Percentiles rank a stretch among this genome's conserved stretches.
Conservation (phyloP, 208 protist species). For the Leishmania braziliensis region DNA sequence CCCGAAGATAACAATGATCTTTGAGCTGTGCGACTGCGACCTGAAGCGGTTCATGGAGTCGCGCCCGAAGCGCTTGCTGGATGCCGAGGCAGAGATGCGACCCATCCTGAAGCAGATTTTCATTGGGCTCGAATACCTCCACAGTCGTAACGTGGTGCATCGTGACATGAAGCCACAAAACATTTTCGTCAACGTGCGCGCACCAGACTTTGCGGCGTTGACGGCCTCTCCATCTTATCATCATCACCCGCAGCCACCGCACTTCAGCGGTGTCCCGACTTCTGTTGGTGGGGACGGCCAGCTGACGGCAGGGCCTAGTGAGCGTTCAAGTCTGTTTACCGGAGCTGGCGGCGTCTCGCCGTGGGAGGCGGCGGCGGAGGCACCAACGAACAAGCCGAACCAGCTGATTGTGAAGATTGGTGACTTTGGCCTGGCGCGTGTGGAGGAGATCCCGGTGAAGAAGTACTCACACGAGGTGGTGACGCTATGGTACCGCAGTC, state of each 20-base stretch:
- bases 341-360: constrained; percentile 9
- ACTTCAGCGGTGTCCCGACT: not conserved
- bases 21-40: constrained; percentile 97
- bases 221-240: constrained; percentile 19
- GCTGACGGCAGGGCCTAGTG: not conserved
- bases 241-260: constrained; percentile 2
- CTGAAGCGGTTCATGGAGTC: constrained; percentile 96
- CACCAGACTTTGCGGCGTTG: constrained; percentile 31
- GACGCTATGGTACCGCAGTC: constrained; percentile 95
- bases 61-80: constrained; percentile 34
- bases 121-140: constrained; percentile 73
- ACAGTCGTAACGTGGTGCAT: constrained; percentile 81
- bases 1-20: constrained; percentile 97
- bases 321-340: not conserved
- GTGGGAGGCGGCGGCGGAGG: constrained; percentile 12
- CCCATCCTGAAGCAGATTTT: constrained; percentile 84
- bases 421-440: constrained; percentile 89
- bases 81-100: constrained; percentile 55
- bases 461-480: constrained; percentile 93
- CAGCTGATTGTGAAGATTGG: constrained; percentile 79
- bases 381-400: constrained; percentile 3
- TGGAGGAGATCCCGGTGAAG: constrained; percentile 91
- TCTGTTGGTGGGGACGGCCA: constrained; percentile 1
- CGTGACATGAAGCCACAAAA: constrained; percentile 93
- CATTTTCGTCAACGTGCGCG: constrained; percentile 75